These are phyloP conservation scores for Rhododendron griersonianum DNA, from an alignment of 148 eudicot genomes.

Conservation along the genomic window DNA sequence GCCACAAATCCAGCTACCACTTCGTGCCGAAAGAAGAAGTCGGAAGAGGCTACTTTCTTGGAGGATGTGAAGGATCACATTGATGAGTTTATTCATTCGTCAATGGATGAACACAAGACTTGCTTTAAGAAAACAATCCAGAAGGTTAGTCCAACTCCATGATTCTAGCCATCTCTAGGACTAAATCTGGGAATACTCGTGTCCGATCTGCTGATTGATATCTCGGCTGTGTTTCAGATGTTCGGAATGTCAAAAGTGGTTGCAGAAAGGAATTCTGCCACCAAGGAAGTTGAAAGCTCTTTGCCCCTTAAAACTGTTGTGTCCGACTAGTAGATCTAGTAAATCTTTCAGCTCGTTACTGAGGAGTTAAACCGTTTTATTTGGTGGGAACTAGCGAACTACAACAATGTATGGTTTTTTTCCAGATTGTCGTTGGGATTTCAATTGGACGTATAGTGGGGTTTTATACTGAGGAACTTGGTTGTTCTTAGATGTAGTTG, in stretches of 20 bases:
- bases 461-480: neutral
- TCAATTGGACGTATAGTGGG: neutral
- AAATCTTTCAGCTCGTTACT: neutral
- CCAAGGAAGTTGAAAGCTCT: conserved; percentile 46
- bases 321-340: conserved; percentile 24
- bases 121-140: conserved; percentile 78
- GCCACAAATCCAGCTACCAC: conserved; percentile 33
- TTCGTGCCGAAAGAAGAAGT: conserved; percentile 81
- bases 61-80: conserved; percentile 88
- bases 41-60: conserved; percentile 61
- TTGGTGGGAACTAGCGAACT: neutral
- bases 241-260: conserved; percentile 81
- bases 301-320: conserved; percentile 48
- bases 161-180: neutral
- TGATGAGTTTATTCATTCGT: conserved; percentile 80
- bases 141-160: conserved; percentile 40
- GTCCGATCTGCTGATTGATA: neutral
- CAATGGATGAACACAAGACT: conserved; percentile 87
- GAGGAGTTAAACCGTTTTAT: neutral
- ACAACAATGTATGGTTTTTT: neutral
- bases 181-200: neutral
- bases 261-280: conserved; percentile 42
- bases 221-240: conserved; percentile 47
- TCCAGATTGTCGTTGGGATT: neutral
- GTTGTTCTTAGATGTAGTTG: neutral